These are phyloP conservation scores for Erysimum cheiri DNA, from an alignment of 441 rosid species.

Conservation along the genomic window DNA sequence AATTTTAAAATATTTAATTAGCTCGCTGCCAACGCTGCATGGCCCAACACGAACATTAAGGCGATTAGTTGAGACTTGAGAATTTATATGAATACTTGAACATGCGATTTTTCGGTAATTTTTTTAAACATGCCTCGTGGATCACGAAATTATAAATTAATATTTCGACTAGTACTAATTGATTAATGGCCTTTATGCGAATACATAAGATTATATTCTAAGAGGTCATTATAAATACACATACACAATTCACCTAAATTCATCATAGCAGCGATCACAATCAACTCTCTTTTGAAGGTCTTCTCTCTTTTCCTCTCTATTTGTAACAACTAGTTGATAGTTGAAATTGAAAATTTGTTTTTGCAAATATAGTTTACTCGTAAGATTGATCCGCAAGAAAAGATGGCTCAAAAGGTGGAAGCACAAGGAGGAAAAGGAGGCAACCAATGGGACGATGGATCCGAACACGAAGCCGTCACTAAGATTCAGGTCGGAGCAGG, in stretches of 20 bases:
- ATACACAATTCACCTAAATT: background rate
- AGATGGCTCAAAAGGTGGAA: conserved; percentile 41
- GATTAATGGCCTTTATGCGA: background rate
- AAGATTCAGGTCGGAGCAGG: conserved; percentile 36
- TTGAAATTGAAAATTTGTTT: background rate
- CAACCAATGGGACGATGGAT: conserved; percentile 42
- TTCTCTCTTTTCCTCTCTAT: conserved; percentile 2
- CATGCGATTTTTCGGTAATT: background rate
- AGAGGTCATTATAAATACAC: conserved; percentile 16
- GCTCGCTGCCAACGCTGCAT: background rate
- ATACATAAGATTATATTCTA: background rate
- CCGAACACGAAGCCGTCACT: conserved; percentile 35
- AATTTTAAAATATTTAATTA: background rate
- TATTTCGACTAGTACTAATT: background rate
- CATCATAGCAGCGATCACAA: conserved; percentile 20
- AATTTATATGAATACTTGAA: conserved; percentile 2
- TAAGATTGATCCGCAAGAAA: conserved; percentile 16
- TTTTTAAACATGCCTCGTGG: conserved; percentile 14
- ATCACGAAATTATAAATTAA: conserved; percentile 5
- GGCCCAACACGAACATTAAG: background rate
- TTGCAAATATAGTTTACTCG: background rate
- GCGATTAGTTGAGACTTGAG: conserved; percentile 9
- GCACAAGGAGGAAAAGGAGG: conserved; percentile 42
- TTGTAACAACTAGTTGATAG: background rate
- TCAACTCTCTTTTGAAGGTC: conserved; percentile 1